Base-by-base conservation (phyloP, 140 eudicot species). In the Bidens hawaiensis region DNA sequence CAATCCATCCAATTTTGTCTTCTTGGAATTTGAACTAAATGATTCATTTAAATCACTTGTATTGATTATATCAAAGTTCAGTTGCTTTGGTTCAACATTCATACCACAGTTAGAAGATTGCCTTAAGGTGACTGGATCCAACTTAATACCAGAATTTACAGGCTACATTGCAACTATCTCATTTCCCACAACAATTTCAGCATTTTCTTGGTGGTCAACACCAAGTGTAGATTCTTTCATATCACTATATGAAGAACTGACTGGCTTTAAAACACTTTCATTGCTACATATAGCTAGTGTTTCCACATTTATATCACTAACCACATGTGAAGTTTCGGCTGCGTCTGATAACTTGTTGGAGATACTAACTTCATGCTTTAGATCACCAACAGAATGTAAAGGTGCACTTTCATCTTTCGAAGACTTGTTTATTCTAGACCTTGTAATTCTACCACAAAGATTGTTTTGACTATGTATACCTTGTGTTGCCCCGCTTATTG, bases 11-110 rank as follows among this genome's bases (percentile, higher is more conserved):
- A 56, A 56, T 51, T 56, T 77, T 73, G 46, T 63, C 58, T 67
- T 60, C 50, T 45, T 77, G 36, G 69, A 53, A 62, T 42, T 33
- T 7, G 64, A 66, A 64, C 74, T 69, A 52, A 27, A 50, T 11
- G 23, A 27, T 25, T 68, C 64, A 48, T 45, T 50, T 70, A 71
- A 41, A 76, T 40, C 66, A 71, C 46, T 47, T 22, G 77, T 76
- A 31, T 76, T 93, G 21, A 33, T 52, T 41, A 64, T 78, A 68
- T 73, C 78, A 69, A 81, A 83, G 77, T 81, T 77, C 64, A 83
- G 80, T 57, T 78, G 84, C 70, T 74, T 81, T 19, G 89, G 95
- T 70, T 79, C 74, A 73, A 83, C 74, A 67, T 34, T 53, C 62
- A 74, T 67, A 34, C 48, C 52, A 69, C 78, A 63, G 13, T 64